These are phyloP conservation scores for Pythium apleroticum DNA, from an alignment of 352 stramenopile species.

Conservation along the genomic window DNA sequence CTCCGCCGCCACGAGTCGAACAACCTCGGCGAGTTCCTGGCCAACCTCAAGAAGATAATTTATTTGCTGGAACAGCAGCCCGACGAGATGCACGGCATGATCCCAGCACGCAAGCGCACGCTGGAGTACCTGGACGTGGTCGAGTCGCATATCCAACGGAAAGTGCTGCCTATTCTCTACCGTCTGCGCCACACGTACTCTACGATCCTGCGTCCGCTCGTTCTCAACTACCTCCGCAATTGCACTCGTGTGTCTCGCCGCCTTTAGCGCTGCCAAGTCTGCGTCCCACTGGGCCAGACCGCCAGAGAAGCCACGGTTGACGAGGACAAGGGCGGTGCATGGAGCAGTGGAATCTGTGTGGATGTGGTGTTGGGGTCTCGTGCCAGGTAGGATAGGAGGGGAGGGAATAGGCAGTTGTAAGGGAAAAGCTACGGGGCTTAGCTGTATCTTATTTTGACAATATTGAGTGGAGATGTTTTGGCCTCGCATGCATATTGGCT, in stretches of 20 bases:
- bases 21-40: constrained; percentile 77
- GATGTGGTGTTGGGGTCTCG: neutral
- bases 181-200: constrained; percentile 79
- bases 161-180: constrained; percentile 79
- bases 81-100: constrained; percentile 72
- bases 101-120: constrained; percentile 66
- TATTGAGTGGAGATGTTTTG: neutral
- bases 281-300: neutral
- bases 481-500: neutral
- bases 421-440: neutral
- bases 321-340: neutral
- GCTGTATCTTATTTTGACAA: constrained; percentile 8
- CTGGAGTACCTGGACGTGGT: constrained; percentile 80
- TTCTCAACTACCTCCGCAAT: constrained; percentile 79
- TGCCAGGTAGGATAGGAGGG: neutral
- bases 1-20: constrained; percentile 76
- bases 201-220: constrained; percentile 70
- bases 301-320: too few relatives aligned
- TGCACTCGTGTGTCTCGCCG: constrained; percentile 56
- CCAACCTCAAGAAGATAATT: constrained; percentile 90
- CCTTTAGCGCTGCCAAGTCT: constrained; percentile 11
- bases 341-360: neutral
- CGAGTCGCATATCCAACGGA: constrained; percentile 82
- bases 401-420: neutral
- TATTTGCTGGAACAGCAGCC: constrained; percentile 86